phyloP scores from a whole-genome alignment of 208 protist genomes.

The Acanthamoeba castellanii region DNA sequence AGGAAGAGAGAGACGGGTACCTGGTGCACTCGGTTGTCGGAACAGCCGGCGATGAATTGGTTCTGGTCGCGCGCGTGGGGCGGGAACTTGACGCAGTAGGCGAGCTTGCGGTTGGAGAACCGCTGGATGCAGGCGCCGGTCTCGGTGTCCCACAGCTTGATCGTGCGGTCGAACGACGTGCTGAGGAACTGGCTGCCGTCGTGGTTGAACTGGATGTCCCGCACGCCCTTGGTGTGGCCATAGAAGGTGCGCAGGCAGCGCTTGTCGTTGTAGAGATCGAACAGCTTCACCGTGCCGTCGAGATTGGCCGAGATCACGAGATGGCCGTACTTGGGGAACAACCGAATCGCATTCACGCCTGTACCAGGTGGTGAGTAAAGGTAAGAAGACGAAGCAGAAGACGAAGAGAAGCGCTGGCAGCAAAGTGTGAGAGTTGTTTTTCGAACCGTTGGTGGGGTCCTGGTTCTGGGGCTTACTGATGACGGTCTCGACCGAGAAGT shows the following conservation, averaged over 20 bases:
- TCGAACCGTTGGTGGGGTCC: not conserved
- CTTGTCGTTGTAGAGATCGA: conserved; percentile 91
- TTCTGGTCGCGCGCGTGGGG: conserved; percentile 87
- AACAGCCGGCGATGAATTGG: conserved; percentile 88
- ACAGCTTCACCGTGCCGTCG: conserved; percentile 91
- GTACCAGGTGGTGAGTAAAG: conserved; percentile 88
- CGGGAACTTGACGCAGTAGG: conserved; percentile 91
- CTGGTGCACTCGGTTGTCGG: conserved; percentile 88
- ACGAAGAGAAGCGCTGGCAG: not conserved
- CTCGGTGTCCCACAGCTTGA: conserved; percentile 96
- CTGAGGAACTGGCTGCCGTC: conserved; percentile 94
- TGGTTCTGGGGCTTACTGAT: not conserved
- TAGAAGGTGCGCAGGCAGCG: conserved; percentile 94
- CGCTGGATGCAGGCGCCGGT: conserved; percentile 89
- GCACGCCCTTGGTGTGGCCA: conserved; percentile 94
- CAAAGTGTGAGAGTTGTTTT: no score
- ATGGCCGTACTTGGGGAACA: conserved; percentile 95
- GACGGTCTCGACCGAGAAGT: not conserved
- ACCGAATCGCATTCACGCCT: conserved; percentile 93
- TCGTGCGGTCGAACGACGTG: conserved; percentile 91
- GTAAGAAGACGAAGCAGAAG: not conserved
- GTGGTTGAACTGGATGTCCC: conserved; percentile 93
- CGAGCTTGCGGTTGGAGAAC: conserved; percentile 90
- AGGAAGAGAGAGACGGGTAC: no score
- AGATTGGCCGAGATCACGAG: conserved; percentile 95